A percentile compares a stretch with the other conserved stretches of the same genome.
Conservation (phyloP, 331 rosid genomes). For the Acacia concinna region DNA sequence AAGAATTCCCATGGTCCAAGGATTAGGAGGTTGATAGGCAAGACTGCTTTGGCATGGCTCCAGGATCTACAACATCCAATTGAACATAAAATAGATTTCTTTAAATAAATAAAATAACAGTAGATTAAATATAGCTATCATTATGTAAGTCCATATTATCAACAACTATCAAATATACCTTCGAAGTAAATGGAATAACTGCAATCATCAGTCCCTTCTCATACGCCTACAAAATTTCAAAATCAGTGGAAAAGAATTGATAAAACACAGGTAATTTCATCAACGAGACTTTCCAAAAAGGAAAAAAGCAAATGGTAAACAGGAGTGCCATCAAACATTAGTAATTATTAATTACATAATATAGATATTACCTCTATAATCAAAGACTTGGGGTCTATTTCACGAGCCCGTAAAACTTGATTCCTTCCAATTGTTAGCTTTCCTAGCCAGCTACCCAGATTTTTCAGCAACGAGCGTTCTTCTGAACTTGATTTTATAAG, state of each 20-base stretch:
- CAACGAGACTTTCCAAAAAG: background rate
- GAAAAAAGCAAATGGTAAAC: conserved; percentile 16
- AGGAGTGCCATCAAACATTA: background rate
- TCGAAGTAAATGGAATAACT: conserved; percentile 96
- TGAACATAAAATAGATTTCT: conserved; percentile 2
- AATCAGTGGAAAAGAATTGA: conserved; percentile 2
- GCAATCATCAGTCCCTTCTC: conserved; percentile 99
- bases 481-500: conserved; percentile 97
- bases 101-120: background rate
- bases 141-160: conserved; percentile 13
- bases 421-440: conserved; percentile 93
- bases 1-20: conserved; percentile 99
- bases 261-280: background rate
- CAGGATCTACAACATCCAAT: conserved; percentile 58
- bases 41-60: conserved; percentile 94
- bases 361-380: conserved; percentile 73
- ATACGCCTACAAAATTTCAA: conserved; percentile 67
- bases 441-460: conserved; percentile 99
- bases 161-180: conserved; percentile 50
- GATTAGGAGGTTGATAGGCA: conserved; percentile 98
- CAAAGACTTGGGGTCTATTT: conserved; percentile 95
- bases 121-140: background rate
- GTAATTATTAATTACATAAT: conserved; percentile 12
- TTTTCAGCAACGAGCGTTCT: conserved; percentile 95
- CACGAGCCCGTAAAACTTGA: conserved; percentile 94